Conservation (phyloP, 495 filamentous ascomycete species). For the Massariosphaeria phaeospora region DNA sequence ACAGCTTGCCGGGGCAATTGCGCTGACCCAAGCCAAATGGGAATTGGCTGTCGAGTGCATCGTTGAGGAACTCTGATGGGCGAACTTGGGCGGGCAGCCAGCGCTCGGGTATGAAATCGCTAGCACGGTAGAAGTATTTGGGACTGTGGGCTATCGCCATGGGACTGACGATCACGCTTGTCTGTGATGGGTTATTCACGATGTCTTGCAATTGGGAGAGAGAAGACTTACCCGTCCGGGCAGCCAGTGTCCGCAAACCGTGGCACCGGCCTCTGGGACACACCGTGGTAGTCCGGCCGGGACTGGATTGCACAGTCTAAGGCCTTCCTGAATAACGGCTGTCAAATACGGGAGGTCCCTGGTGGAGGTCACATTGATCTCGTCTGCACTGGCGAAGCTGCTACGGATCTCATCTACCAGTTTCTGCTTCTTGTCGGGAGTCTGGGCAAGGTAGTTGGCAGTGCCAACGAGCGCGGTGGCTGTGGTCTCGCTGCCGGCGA, state of each 20-base stretch:
- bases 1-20: too few species aligned
- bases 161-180: slow-evolving; percentile 8
- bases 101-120: slow-evolving; percentile 11
- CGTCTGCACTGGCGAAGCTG: slow-evolving; percentile 2
- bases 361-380: slow-evolving; percentile 7
- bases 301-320: slow-evolving; percentile 26
- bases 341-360: slow-evolving; percentile 27
- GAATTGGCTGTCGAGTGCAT: too few species aligned
- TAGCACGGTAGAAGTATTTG: slow-evolving; percentile 16
- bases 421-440: slow-evolving; percentile 14
- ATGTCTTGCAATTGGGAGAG: too few species aligned
- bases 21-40: too few species aligned
- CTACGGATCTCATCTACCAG: slow-evolving; percentile 17
- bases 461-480: slow-evolving; percentile 17
- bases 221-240: slow-evolving; percentile 22
- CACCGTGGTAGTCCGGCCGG: background rate
- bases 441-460: slow-evolving; percentile 22
- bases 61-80: too few species aligned
- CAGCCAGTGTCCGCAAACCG: slow-evolving; percentile 40
- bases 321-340: slow-evolving; percentile 22
- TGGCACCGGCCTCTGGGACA: slow-evolving; percentile 38
- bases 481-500: slow-evolving; percentile 32
- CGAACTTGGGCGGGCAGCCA: too few species aligned
- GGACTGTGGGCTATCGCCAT: slow-evolving; percentile 15
- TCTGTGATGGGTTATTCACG: slow-evolving; percentile 5